Conservation (phyloP, 306 rosid species). For the Cucumis cinereus region DNA sequence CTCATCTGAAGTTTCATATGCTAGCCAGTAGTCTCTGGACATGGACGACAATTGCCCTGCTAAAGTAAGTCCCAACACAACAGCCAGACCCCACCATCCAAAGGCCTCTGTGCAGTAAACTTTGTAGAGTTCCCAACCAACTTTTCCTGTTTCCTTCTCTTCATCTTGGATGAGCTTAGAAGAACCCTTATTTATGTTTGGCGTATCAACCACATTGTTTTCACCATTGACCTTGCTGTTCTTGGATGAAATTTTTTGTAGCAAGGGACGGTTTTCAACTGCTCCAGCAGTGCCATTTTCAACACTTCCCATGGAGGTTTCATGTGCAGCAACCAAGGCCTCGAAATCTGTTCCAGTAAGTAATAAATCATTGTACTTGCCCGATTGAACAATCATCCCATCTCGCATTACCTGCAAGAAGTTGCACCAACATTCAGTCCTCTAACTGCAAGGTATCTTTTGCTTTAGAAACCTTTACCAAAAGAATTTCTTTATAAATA, state of each 20-base stretch:
- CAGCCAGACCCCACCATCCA: conserved; percentile 75
- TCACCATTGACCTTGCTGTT: conserved; percentile 37
- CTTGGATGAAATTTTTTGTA: conserved; percentile 25
- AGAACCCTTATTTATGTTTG: conserved; percentile 30
- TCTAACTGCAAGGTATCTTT: background rate
- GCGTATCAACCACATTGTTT: conserved; percentile 35
- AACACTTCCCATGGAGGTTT: conserved; percentile 87
- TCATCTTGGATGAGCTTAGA: conserved; percentile 93
- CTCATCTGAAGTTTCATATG: conserved; percentile 69
- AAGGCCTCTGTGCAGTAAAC: conserved; percentile 82
- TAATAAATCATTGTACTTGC: conserved; percentile 55
- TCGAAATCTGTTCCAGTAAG: conserved; percentile 58
- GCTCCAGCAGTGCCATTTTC: conserved; percentile 35
- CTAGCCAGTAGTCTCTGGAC: conserved; percentile 88
- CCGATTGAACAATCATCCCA: conserved; percentile 69
- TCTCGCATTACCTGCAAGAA: conserved; percentile 70
- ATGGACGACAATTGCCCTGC: conserved; percentile 60
- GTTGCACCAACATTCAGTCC: conserved; percentile 2
- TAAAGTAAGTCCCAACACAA: conserved; percentile 37
- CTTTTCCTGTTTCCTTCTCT: conserved; percentile 83
- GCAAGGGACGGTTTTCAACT: conserved; percentile 24
- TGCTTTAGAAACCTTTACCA: background rate
- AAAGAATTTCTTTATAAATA: background rate
- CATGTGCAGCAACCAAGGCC: conserved; percentile 81
- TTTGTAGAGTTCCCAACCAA: conserved; percentile 57